phyloP scores from a whole-genome alignment of 2,329 filamentous ascomycete species.

The Alternaria solani region DNA sequence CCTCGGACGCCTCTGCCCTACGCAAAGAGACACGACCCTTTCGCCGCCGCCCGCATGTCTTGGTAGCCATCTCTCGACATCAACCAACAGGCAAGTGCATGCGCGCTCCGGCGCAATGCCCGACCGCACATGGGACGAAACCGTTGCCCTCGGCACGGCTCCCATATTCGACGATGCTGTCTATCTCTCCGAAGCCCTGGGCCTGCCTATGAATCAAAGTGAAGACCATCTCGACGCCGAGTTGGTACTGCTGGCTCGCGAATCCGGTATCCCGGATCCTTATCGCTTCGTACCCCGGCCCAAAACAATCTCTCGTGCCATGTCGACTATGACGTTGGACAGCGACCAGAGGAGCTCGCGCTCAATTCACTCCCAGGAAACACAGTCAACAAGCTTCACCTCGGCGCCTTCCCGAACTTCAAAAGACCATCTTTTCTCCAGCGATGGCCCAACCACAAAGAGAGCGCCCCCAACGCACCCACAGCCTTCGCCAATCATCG shows the following conservation, averaged over 20 bases:
- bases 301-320: constrained; percentile 35
- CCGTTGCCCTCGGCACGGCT: constrained; percentile 35
- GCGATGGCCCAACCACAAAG: constrained; percentile 29
- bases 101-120: constrained; percentile 47
- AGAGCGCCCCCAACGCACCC: constrained; percentile 25
- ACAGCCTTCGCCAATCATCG: constrained; percentile 28
- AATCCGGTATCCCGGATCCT: constrained; percentile 46
- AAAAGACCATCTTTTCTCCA: constrained; percentile 33
- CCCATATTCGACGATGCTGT: constrained; percentile 48
- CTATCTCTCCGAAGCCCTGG: constrained; percentile 44
- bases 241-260: constrained; percentile 36
- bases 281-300: constrained; percentile 39
- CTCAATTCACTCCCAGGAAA: constrained; percentile 47
- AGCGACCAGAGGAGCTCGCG: constrained; percentile 45
- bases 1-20: constrained; percentile 6
- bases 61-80: constrained; percentile 29
- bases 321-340: constrained; percentile 41
- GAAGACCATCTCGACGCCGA: constrained; percentile 46
- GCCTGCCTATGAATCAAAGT: constrained; percentile 32
- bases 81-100: constrained; percentile 35
- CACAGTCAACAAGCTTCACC: constrained; percentile 47
- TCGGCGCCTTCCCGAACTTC: constrained; percentile 46
- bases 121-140: constrained; percentile 30
- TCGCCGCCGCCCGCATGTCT: constrained; percentile 30
- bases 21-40: constrained; percentile 12